Percentiles rank a stretch among this genome's conserved stretches.
These are phyloP conservation scores for Penicillium fimorum DNA, from an alignment of 495 filamentous ascomycete genomes.

Conservation along the genomic window DNA sequence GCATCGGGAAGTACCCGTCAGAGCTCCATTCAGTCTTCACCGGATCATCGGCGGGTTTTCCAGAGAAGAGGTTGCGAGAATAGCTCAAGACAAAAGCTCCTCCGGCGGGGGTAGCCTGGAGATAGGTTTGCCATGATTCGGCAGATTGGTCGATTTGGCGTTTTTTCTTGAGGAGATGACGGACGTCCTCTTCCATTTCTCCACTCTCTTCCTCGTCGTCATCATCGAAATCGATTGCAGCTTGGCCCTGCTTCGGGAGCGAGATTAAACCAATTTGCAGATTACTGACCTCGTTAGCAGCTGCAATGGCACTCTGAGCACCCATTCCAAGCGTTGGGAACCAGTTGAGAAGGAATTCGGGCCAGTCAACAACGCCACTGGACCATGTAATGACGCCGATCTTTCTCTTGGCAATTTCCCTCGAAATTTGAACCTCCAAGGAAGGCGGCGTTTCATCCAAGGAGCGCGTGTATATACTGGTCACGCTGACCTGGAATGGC, in stretches of 20 bases:
- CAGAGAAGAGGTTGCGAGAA: constrained; percentile 44
- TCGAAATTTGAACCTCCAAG: constrained; percentile 31
- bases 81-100: constrained; percentile 36
- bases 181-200: constrained; percentile 21
- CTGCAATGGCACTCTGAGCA: constrained; percentile 19
- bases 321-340: constrained; percentile 27
- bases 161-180: constrained; percentile 17
- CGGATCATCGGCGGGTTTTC: constrained; percentile 31
- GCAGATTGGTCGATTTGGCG: constrained; percentile 24
- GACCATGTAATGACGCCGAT: constrained; percentile 35
- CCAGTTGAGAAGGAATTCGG: constrained; percentile 27
- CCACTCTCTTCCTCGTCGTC: constrained; percentile 30
- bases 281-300: constrained; percentile 25
- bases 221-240: constrained; percentile 19
- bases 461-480: constrained; percentile 29
- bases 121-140: constrained; percentile 35
- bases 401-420: constrained; percentile 32
- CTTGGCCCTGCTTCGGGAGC: constrained; percentile 14
- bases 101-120: constrained; percentile 29
- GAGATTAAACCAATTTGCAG: constrained; percentile 40
- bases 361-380: constrained; percentile 39
- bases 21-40: constrained; percentile 44
- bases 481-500: constrained; percentile 35
- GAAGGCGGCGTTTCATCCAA: constrained; percentile 29
- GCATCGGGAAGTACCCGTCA: constrained; percentile 39